Conservation (phyloP, 2,329 filamentous ascomycete species). For the Sporothrix globosa region DNA sequence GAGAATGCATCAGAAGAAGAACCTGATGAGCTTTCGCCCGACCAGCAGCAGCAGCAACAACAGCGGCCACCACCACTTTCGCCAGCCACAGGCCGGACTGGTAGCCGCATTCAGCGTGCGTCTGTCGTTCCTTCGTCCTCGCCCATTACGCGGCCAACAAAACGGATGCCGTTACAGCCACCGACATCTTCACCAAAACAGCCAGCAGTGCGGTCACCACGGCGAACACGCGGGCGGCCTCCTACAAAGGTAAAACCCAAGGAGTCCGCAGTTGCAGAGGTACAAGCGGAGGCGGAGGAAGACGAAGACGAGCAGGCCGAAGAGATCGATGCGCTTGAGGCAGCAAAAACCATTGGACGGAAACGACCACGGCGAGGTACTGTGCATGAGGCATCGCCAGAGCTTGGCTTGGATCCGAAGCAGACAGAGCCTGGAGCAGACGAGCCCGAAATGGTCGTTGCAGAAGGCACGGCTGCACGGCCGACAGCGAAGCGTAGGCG, state of each 20-base stretch:
- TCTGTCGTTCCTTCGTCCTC: constrained; percentile 32
- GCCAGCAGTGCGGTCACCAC: not conserved
- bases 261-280: constrained; percentile 35
- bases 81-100: not conserved
- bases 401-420: constrained; percentile 45
- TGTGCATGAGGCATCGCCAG: constrained; percentile 47
- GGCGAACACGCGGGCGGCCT: not conserved
- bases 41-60: constrained; percentile 26
- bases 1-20: constrained; percentile 24
- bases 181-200: constrained; percentile 25
- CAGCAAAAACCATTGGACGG: constrained; percentile 48
- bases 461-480: constrained; percentile 37
- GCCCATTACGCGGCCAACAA: constrained; percentile 8
- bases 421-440: constrained; percentile 42
- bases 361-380: constrained; percentile 50
- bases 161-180: constrained; percentile 21
- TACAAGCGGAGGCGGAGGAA: constrained; percentile 37
- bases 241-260: not conserved
- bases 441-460: constrained; percentile 36
- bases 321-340: constrained; percentile 50
- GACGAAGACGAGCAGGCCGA: constrained; percentile 47
- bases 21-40: constrained; percentile 36
- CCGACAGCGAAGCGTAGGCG: constrained; percentile 47
- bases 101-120: not conserved
- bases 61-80: not conserved